Evolutionary conservation across 192 early-diverging fungal species (phyloP).

Genomic region (Mortierella alpina): DNA sequence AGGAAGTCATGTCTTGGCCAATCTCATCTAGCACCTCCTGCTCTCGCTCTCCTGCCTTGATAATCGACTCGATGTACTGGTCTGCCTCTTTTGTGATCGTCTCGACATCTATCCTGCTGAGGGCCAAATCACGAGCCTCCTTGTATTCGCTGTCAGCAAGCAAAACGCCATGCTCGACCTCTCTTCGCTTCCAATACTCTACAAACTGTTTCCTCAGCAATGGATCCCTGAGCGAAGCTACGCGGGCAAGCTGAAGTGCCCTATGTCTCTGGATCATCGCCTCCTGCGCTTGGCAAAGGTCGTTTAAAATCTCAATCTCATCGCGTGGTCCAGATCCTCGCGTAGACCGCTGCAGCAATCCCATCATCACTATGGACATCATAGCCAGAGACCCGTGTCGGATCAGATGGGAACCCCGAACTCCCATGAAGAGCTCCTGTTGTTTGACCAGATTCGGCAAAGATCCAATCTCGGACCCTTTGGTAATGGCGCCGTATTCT

Average conservation of each 20-base stretch:
- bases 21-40: background rate
- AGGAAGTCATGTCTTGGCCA: conserved; percentile 12
- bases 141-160: conserved; percentile 36
- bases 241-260: conserved; percentile 40
- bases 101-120: conserved; percentile 50
- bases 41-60: conserved; percentile 30
- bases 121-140: conserved; percentile 43
- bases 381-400: conserved; percentile 31
- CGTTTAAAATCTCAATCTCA: conserved; percentile 41
- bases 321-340: conserved; percentile 9
- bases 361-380: conserved; percentile 23
- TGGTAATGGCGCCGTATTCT: conserved; percentile 24
- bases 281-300: conserved; percentile 48
- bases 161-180: conserved; percentile 44
- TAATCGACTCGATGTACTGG: conserved; percentile 34
- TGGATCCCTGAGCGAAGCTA: conserved; percentile 34
- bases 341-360: conserved; percentile 13
- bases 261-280: conserved; percentile 44
- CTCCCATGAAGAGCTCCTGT: conserved; percentile 10
- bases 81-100: conserved; percentile 26
- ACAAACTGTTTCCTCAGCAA: conserved; percentile 48
- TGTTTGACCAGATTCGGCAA: conserved; percentile 11
- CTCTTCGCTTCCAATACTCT: conserved; percentile 49
- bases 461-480: conserved; percentile 3
- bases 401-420: conserved; percentile 12